These are phyloP conservation scores for Xylaria polymorpha DNA, from an alignment of 2,329 filamentous ascomycete genomes.

Conservation along the genomic window DNA sequence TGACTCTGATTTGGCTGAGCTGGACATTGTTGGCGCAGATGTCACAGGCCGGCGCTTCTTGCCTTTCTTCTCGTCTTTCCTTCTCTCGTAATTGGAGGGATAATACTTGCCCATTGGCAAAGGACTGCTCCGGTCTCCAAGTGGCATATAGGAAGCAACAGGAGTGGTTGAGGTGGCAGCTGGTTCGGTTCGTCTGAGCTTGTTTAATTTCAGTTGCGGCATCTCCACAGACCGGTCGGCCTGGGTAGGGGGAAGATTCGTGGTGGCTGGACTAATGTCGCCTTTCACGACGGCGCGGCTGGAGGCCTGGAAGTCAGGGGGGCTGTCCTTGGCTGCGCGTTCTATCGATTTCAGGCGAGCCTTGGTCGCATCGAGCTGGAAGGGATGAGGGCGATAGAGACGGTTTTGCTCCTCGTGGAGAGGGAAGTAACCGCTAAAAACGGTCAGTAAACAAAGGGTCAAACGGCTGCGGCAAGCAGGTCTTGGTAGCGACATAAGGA, in stretches of 20 bases:
- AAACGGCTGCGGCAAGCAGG: conserved; percentile 22
- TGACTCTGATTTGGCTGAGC: conserved; percentile 52
- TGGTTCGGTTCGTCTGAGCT: conserved; percentile 35
- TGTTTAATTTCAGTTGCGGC: conserved; percentile 38
- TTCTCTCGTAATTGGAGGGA: conserved; percentile 68
- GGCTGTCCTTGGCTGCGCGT: conserved; percentile 50
- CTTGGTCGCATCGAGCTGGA: conserved; percentile 58
- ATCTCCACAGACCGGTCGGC: conserved; percentile 44
- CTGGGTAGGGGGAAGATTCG: conserved; percentile 39
- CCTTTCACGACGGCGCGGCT: conserved; percentile 35
- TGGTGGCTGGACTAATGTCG: conserved; percentile 42
- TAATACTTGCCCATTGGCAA: conserved; percentile 72
- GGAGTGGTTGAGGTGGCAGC: conserved; percentile 54
- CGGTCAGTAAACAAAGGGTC: conserved; percentile 32
- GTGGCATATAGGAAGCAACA: conserved; percentile 63
- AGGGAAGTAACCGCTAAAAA: conserved; percentile 68
- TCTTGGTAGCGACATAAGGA: conserved; percentile 1
- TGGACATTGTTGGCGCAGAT: conserved; percentile 46
- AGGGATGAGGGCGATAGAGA: conserved; percentile 64
- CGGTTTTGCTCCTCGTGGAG: conserved; percentile 66
- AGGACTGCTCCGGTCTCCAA: conserved; percentile 59
- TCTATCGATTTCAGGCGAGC: conserved; percentile 53
- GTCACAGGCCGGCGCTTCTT: conserved; percentile 42
- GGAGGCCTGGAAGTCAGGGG: conserved; percentile 35
- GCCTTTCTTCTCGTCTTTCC: conserved; percentile 48